Evolutionary conservation across 192 early-diverging fungal species (phyloP), one percentile per base, ranked within the genome.

Genomic region (Mortierella hygrophila): DNA sequence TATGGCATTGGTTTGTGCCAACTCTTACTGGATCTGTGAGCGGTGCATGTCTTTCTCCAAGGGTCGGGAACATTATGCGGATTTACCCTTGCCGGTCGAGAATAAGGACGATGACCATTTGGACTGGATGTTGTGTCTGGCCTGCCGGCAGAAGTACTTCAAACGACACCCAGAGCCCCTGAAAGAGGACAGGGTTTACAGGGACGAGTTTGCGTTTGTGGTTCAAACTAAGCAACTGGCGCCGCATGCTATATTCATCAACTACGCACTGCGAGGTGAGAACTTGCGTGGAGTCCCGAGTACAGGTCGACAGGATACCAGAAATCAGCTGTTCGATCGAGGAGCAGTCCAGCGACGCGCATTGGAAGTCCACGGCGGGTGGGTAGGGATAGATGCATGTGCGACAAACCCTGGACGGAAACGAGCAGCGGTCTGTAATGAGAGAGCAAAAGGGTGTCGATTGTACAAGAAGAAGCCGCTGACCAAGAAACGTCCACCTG

Each of bases 1-100:
- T 35, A 77, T 82, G 75, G 75, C 81, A 6, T 23, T 82, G 7
- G 81, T 75, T 8, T 82, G 80, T n/a, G 70, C 70, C 6, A n/a
- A 46, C 23, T 82, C 74, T 6, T 76, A 37, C 52, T 82, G 49
- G 47, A 71, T 82, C 40, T 82, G 80, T 42, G 80, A 82, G 29
- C 42, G 21, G 15, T 82, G 80, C 37, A 20, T 76, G 21, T 74
- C 72, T 0, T 80, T 52, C 37, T 40, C 57, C 15, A 73, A 44
- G 3, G 75, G 75, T 23, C 68, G 38, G 20, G 26, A 20, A 11
- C 60, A 52, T 2, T 70, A 52, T 18, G 76, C 81, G 15, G 57
- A 72, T 10, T 46, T 82, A 46, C 81, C 81, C 1, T 35, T 74
- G 29, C 47, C 54, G 15, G 73, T 54, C 46, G 35, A 47, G 49